A percentile compares a stretch with the other conserved stretches of the same genome.
phyloP scores from a whole-genome alignment of 1,284 basidiomycete genomes.

The Exobasidium rhododendri region DNA sequence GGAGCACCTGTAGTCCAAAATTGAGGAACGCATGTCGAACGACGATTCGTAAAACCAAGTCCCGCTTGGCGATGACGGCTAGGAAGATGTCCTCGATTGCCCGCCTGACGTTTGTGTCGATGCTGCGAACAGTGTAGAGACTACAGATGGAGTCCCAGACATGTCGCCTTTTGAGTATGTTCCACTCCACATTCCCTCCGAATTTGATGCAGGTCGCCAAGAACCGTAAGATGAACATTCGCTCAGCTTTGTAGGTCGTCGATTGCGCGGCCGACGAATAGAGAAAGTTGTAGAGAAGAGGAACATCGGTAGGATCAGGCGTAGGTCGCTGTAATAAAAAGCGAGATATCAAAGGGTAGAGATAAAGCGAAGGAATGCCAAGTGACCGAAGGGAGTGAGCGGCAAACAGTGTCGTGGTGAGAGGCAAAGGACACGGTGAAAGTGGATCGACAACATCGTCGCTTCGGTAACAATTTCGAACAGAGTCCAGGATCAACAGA shows the following conservation, averaged over 20 bases:
- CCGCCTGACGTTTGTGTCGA: not conserved
- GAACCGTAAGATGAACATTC: conserved; percentile 81
- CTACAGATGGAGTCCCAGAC: conserved; percentile 83
- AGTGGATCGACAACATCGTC: conserved; percentile 46
- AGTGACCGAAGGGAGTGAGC: conserved; percentile 73
- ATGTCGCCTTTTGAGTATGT: conserved; percentile 72
- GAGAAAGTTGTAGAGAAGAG: conserved; percentile 78
- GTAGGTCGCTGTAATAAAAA: conserved; percentile 79
- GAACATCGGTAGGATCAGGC: conserved; percentile 69
- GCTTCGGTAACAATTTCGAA: conserved; percentile 54
- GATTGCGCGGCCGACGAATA: conserved; percentile 65
- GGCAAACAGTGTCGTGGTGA: conserved; percentile 74
- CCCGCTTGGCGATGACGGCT: not conserved
- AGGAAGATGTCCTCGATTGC: conserved; percentile 1
- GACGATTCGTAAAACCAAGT: not conserved
- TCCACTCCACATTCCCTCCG: conserved; percentile 69
- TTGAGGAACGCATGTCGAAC: not conserved
- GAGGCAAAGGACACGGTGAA: conserved; percentile 59
- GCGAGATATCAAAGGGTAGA: conserved; percentile 73
- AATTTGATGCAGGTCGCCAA: conserved; percentile 73
- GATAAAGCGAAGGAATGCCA: conserved; percentile 73
- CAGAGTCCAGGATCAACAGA: conserved; percentile 68
- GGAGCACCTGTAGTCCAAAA: not conserved
- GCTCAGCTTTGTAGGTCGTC: conserved; percentile 73
- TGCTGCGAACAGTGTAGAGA: conserved; percentile 60